Conservation (phyloP, 139 green algal genomes). For the Chlorella ohadii region DNA sequence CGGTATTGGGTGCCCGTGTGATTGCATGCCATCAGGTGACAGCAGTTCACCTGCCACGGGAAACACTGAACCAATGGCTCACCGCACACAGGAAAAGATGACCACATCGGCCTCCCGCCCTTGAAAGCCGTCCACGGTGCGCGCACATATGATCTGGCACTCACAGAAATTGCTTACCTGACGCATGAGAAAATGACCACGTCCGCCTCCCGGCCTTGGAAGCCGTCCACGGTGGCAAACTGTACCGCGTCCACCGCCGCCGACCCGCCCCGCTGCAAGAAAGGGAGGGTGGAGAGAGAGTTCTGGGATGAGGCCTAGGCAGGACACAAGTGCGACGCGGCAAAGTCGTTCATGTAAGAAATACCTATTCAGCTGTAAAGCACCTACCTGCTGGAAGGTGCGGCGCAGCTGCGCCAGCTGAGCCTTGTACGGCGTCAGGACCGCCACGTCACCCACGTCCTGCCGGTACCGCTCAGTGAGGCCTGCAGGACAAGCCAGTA, state of each 20-base stretch:
- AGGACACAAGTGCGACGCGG: too few relatives aligned
- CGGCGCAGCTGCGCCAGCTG: conserved; percentile 58
- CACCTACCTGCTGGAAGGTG: conserved; percentile 27
- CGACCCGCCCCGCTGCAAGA: neutral
- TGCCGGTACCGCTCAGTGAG: conserved; percentile 23
- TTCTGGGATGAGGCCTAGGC: too few relatives aligned
- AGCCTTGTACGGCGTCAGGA: conserved; percentile 85
- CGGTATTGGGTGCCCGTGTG: too few relatives aligned
- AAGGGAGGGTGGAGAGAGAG: neutral
- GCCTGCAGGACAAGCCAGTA: conserved; percentile 53
- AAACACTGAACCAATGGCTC: neutral
- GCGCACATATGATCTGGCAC: too few relatives aligned
- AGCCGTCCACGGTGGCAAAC: conserved; percentile 54
- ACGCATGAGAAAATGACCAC: conserved; percentile 92
- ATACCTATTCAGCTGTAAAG: too few relatives aligned
- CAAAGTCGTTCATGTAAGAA: too few relatives aligned
- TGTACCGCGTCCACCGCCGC: conserved; percentile 15
- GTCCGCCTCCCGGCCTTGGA: conserved; percentile 94
- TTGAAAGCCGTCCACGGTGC: conserved; percentile 77
- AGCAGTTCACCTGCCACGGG: too few relatives aligned
- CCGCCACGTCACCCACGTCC: conserved; percentile 59
- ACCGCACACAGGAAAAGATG: conserved; percentile 67
- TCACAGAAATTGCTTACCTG: too few relatives aligned
- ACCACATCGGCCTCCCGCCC: conserved; percentile 94
- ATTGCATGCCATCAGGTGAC: too few relatives aligned